Percentiles rank a stretch among this genome's conserved stretches.
These are phyloP conservation scores for Vigna radiata DNA, from an alignment of 306 rosid genomes.

Conservation along the genomic window DNA sequence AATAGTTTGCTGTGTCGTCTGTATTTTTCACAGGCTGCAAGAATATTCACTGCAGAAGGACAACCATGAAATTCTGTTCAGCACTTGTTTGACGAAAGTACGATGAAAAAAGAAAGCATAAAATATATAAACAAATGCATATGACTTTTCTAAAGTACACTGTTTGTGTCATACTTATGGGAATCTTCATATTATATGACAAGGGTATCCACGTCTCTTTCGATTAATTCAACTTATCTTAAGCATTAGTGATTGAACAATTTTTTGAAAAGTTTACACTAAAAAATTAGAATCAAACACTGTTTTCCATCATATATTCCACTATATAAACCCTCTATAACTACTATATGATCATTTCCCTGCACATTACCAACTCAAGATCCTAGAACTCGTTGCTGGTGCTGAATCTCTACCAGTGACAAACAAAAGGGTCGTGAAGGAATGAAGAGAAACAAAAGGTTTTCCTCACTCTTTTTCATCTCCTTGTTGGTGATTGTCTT, in stretches of 20 bases:
- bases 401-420: neutral
- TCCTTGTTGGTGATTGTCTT: constrained; percentile 48
- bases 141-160: constrained; percentile 35
- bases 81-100: constrained; percentile 20
- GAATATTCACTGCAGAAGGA: constrained; percentile 32
- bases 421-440: constrained; percentile 9
- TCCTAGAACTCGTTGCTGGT: constrained; percentile 27
- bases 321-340: constrained; percentile 57
- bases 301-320: constrained; percentile 41
- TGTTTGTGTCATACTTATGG: constrained; percentile 33
- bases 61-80: constrained; percentile 35
- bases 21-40: constrained; percentile 6
- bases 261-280: constrained; percentile 13
- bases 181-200: constrained; percentile 45
- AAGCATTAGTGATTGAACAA: constrained; percentile 6
- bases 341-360: constrained; percentile 43
- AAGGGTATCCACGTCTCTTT: constrained; percentile 42
- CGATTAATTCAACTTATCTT: constrained; percentile 32
- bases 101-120: constrained; percentile 28
- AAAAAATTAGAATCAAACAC: constrained; percentile 28
- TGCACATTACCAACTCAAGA: constrained; percentile 43
- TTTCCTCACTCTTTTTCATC: constrained; percentile 47
- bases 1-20: neutral
- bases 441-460: constrained; percentile 56
- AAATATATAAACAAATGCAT: neutral